Conservation (phyloP, 2,329 filamentous ascomycete genomes). For the Madurella mycetomatis region DNA sequence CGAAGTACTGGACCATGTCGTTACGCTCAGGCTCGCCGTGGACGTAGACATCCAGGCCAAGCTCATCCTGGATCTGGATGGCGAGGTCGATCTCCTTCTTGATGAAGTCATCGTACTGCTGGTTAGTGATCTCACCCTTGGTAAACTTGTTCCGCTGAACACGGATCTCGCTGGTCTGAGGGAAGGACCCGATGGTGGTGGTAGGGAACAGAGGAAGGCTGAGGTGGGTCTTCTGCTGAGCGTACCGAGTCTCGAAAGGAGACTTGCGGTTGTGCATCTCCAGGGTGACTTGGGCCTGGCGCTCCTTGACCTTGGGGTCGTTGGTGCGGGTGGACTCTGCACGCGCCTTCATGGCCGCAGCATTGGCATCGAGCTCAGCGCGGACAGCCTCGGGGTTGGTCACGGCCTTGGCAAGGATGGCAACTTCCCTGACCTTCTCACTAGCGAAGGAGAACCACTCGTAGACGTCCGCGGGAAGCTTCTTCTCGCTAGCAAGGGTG, state of each 20-base stretch:
- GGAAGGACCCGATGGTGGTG: slow-evolving; percentile 99
- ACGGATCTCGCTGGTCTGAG: slow-evolving; percentile 98
- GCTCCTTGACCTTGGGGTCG: slow-evolving; percentile 94
- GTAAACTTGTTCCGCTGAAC: slow-evolving; percentile 96
- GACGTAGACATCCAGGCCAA: slow-evolving; percentile 93
- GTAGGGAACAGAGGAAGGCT: slow-evolving; percentile 96
- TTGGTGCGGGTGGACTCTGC: slow-evolving; percentile 93
- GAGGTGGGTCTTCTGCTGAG: slow-evolving; percentile 85
- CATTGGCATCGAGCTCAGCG: slow-evolving; percentile 91
- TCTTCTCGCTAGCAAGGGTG: slow-evolving; percentile 98
- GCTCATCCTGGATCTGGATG: slow-evolving; percentile 96
- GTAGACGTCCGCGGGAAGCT: slow-evolving; percentile 84
- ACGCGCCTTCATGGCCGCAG: slow-evolving; percentile 87
- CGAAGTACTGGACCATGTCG: slow-evolving; percentile 99
- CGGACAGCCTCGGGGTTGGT: slow-evolving; percentile 83
- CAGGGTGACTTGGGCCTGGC: slow-evolving; percentile 79
- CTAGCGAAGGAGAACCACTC: slow-evolving; percentile 99
- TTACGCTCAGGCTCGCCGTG: slow-evolving; percentile 99
- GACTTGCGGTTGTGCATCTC: slow-evolving; percentile 92
- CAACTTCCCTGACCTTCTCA: slow-evolving; percentile 89
- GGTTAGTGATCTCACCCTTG: slow-evolving; percentile 91
- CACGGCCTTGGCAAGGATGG: slow-evolving; percentile 93
- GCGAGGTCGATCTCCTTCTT: slow-evolving; percentile 97
- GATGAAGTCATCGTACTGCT: slow-evolving; percentile 98
- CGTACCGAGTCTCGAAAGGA: slow-evolving; percentile 77